Conservation (phyloP, 306 rosid genomes). For the Inga laurina region DNA sequence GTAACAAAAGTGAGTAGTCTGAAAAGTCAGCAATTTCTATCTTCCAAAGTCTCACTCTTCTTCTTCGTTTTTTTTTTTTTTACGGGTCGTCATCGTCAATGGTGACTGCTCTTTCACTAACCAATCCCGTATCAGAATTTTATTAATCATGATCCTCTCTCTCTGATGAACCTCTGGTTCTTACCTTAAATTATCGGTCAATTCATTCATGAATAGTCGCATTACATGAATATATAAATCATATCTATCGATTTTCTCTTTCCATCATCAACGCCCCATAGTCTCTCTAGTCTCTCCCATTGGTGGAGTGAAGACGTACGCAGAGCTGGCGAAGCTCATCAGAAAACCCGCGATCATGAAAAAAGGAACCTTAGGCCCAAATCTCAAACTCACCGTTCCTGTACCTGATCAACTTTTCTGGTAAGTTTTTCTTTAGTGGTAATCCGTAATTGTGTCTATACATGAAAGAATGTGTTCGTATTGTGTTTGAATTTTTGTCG, state of each 20-base stretch:
- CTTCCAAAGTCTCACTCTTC: slow-evolving; percentile 13
- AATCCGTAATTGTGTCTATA: not conserved
- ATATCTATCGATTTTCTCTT: not conserved
- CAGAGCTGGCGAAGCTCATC: slow-evolving; percentile 9
- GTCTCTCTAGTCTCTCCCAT: no score
- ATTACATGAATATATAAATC: not conserved
- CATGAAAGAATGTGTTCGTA: slow-evolving; percentile 21
- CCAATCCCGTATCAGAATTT: slow-evolving; percentile 38
- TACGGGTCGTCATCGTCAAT: slow-evolving; percentile 38
- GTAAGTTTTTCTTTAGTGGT: slow-evolving; percentile 46
- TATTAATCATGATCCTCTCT: not conserved
- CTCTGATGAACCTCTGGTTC: not conserved
- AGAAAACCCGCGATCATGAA: slow-evolving; percentile 52
- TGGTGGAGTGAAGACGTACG: not conserved
- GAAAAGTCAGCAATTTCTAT: slow-evolving; percentile 44
- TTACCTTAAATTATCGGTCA: not conserved
- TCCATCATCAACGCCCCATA: not conserved
- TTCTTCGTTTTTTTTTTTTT: not conserved
- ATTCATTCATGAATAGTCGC: not conserved
- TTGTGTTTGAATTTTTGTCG: slow-evolving; percentile 18
- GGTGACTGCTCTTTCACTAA: slow-evolving; percentile 41
- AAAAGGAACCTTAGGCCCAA: slow-evolving; percentile 58
- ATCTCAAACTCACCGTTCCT: slow-evolving; percentile 82
- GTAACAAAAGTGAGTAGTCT: not conserved
- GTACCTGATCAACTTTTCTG: slow-evolving; percentile 63